Percentiles rank a stretch among this genome's conserved stretches.
Conservation (phyloP, 352 stramenopile species). For the Discostella stelligera region DNA sequence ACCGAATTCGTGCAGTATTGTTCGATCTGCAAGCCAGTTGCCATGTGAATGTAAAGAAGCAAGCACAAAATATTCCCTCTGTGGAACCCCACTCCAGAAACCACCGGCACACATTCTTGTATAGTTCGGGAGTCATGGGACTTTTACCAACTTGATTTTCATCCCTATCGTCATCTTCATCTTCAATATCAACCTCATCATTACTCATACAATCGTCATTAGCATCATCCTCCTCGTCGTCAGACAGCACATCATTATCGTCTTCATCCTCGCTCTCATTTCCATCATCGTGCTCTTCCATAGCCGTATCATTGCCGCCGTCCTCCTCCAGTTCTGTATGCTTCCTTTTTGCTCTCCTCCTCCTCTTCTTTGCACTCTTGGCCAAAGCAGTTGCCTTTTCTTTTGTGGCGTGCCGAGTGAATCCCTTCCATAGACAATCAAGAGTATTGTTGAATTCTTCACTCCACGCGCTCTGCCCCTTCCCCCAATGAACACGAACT, state of each 20-base stretch:
- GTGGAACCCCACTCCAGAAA: constrained; percentile 1
- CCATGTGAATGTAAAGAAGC: constrained; percentile 3
- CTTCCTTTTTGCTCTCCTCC: not conserved
- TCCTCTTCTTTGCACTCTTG: constrained; percentile 7
- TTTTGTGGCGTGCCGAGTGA: not conserved
- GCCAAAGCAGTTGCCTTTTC: constrained; percentile 5
- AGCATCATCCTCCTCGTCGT: constrained; percentile 2
- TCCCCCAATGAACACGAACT: not conserved
- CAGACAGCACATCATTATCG: constrained; percentile 3
- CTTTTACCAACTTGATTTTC: constrained; percentile 8
- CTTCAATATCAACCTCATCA: constrained; percentile 8
- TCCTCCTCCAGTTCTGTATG: constrained; percentile 5
- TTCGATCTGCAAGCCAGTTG: constrained; percentile 8
- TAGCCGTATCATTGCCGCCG: not conserved
- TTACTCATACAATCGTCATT: constrained; percentile 6
- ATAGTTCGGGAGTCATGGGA: constrained; percentile 7
- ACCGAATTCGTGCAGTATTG: constrained; percentile 1
- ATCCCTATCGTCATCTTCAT: constrained; percentile 9
- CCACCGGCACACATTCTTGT: constrained; percentile 6
- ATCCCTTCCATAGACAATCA: constrained; percentile 8
- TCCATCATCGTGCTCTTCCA: constrained; percentile 3
- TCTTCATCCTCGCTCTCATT: constrained; percentile 2
- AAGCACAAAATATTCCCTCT: constrained; percentile 9
- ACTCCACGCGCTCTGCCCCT: constrained; percentile 2
- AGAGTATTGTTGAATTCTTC: constrained; percentile 5